These are phyloP conservation scores for Auxenochlorella pyrenoidosa DNA, from an alignment of 139 green algal genomes.

Conservation along the genomic window DNA sequence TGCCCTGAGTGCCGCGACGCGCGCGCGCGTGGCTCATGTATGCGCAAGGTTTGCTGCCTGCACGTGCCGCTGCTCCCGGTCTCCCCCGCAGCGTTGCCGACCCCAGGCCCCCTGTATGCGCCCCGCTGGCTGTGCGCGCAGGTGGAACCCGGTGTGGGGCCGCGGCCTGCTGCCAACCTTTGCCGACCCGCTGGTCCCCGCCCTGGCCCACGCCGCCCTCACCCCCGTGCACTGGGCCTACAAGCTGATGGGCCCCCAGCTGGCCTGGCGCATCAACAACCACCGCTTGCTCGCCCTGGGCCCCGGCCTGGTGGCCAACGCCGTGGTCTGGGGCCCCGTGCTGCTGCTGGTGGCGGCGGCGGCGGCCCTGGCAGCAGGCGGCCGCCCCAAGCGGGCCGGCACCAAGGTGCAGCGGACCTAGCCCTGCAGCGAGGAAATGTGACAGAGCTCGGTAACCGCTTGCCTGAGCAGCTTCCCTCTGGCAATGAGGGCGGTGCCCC, in stretches of 20 bases:
- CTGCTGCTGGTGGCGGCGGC: background rate
- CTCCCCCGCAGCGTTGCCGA: background rate
- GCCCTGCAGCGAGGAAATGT: no score
- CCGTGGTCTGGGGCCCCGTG: background rate
- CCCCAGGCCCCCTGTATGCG: background rate
- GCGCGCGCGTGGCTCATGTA: no score
- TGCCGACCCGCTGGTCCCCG: background rate
- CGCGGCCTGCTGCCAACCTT: background rate
- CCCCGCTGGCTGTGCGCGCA: background rate
- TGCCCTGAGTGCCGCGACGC: background rate
- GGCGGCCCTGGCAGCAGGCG: background rate
- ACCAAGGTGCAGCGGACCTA: no score
- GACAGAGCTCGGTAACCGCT: no score
- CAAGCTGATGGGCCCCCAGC: background rate
- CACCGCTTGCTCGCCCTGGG: background rate
- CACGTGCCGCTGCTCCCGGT: background rate
- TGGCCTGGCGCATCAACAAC: constrained; percentile 23
- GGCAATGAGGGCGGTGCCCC: no score
- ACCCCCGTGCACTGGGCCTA: background rate
- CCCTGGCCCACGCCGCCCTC: background rate
- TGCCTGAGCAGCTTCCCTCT: no score
- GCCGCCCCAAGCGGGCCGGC: background rate
- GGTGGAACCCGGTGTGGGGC: constrained; percentile 1
- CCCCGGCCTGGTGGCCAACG: constrained; percentile 6
- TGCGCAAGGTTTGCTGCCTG: background rate